Percentiles rank a stretch among this genome's conserved stretches.
Conservation (phyloP, 1,284 basidiomycete species). For the Mycosarcoma mackinlayi region DNA sequence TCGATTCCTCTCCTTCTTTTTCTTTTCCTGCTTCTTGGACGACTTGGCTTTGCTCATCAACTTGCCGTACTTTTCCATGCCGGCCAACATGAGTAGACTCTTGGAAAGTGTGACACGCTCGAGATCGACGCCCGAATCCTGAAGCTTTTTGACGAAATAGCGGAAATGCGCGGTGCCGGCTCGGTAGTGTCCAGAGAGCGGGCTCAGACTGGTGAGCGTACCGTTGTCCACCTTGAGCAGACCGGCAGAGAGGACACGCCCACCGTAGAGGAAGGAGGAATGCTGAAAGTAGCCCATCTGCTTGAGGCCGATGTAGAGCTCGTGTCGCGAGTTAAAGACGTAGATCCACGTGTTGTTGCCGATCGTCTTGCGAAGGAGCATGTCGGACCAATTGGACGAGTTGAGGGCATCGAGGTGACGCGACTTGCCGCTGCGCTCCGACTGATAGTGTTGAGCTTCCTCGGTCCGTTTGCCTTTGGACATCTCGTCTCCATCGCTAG, state of each 20-base stretch:
- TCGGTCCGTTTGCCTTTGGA: slow-evolving; percentile 22
- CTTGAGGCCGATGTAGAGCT: slow-evolving; percentile 61
- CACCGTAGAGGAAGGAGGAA: slow-evolving; percentile 58
- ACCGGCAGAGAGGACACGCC: slow-evolving; percentile 57
- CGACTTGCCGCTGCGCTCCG: slow-evolving; percentile 44
- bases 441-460: slow-evolving; percentile 40
- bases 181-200: slow-evolving; percentile 59
- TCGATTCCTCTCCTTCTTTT: slow-evolving; percentile 27
- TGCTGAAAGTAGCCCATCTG: slow-evolving; percentile 63
- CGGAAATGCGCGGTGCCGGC: slow-evolving; percentile 57
- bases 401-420: slow-evolving; percentile 36
- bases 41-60: slow-evolving; percentile 47
- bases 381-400: slow-evolving; percentile 53
- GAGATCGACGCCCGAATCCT: slow-evolving; percentile 53
- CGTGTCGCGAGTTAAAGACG: slow-evolving; percentile 58
- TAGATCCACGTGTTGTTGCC: slow-evolving; percentile 59
- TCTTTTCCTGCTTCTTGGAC: slow-evolving; percentile 22
- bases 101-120: slow-evolving; percentile 54
- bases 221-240: slow-evolving; percentile 56
- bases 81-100: slow-evolving; percentile 47
- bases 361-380: slow-evolving; percentile 56
- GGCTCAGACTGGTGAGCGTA: slow-evolving; percentile 46
- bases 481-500: slow-evolving; percentile 46
- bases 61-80: slow-evolving; percentile 59
- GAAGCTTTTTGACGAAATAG: slow-evolving; percentile 57